A percentile compares a stretch with the other conserved stretches of the same genome.
These are phyloP conservation scores for Vitis cinerea DNA, from an alignment of 164 flowering plant species.

Conservation along the genomic window DNA sequence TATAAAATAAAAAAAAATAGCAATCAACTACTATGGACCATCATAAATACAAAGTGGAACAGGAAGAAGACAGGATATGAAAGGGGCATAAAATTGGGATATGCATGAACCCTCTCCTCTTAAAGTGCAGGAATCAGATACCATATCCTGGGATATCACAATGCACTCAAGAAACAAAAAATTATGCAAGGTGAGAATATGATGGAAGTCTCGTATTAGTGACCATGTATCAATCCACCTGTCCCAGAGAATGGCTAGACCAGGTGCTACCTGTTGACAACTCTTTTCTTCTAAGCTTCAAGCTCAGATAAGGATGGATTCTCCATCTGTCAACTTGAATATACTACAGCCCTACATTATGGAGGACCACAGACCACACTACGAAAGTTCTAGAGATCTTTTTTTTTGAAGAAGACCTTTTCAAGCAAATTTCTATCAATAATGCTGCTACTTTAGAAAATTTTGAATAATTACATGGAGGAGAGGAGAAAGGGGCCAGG, in stretches of 20 bases:
- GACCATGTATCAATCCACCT: background rate
- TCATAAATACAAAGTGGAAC: background rate
- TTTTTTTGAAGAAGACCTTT: too few species aligned
- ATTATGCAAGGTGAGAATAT: constrained; percentile 6
- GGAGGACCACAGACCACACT: constrained; percentile 14
- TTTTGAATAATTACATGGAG: too few species aligned
- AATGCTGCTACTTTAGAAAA: too few species aligned
- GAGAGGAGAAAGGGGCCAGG: too few species aligned
- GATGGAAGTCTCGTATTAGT: background rate
- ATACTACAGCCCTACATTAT: constrained; percentile 14
- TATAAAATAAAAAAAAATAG: too few species aligned
- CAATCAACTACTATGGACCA: too few species aligned
- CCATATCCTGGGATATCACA: constrained; percentile 10
- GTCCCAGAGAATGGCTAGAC: constrained; percentile 27
- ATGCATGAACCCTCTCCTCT: background rate
- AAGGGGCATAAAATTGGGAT: too few species aligned
- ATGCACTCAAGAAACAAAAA: constrained; percentile 7
- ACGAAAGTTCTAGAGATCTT: background rate
- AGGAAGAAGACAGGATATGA: background rate
- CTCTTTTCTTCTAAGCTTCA: constrained; percentile 20
- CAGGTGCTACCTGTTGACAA: constrained; percentile 10
- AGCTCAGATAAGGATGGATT: constrained; percentile 1
- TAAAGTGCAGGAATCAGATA: constrained; percentile 14
- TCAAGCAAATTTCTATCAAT: too few species aligned
- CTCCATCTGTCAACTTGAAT: constrained; percentile 11